Conservation (phyloP, 208 protist genomes). For the Trypanosoma melophagium region DNA sequence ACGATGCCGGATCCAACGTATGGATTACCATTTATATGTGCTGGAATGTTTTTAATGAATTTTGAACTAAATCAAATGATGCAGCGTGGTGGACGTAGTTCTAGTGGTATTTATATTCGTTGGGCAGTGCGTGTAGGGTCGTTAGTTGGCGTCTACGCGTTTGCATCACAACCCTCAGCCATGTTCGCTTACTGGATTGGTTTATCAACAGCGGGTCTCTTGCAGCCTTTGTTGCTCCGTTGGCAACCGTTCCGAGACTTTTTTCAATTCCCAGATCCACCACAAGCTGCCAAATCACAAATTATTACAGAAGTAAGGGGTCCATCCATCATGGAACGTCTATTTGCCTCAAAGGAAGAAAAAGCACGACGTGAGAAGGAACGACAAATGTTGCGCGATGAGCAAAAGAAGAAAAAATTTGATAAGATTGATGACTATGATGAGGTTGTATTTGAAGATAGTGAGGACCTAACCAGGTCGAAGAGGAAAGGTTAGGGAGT, state of each 20-base stretch:
- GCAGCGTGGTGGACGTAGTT: constrained; percentile 75
- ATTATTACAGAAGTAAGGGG: constrained; percentile 65
- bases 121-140: constrained; percentile 70
- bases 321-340: constrained; percentile 69
- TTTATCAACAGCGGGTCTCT: constrained; percentile 68
- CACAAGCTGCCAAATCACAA: constrained; percentile 62
- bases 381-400: constrained; percentile 39
- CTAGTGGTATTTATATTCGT: constrained; percentile 74
- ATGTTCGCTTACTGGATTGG: constrained; percentile 92
- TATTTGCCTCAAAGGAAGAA: constrained; percentile 71
- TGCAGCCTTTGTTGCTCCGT: constrained; percentile 84
- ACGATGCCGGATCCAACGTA: constrained; percentile 88
- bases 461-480: constrained; percentile 5
- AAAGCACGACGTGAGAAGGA: constrained; percentile 44
- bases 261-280: constrained; percentile 82
- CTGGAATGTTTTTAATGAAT: constrained; percentile 83
- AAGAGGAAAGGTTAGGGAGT: background rate
- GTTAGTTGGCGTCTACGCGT: constrained; percentile 77
- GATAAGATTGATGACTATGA: constrained; percentile 72
- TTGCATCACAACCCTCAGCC: constrained; percentile 73
- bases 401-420: constrained; percentile 47
- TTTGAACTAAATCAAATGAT: constrained; percentile 89
- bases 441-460: constrained; percentile 69
- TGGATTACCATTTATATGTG: constrained; percentile 73
- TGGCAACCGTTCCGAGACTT: constrained; percentile 85